These are phyloP conservation scores for Breynia disticha DNA, from an alignment of 441 rosid species.

Conservation along the genomic window DNA sequence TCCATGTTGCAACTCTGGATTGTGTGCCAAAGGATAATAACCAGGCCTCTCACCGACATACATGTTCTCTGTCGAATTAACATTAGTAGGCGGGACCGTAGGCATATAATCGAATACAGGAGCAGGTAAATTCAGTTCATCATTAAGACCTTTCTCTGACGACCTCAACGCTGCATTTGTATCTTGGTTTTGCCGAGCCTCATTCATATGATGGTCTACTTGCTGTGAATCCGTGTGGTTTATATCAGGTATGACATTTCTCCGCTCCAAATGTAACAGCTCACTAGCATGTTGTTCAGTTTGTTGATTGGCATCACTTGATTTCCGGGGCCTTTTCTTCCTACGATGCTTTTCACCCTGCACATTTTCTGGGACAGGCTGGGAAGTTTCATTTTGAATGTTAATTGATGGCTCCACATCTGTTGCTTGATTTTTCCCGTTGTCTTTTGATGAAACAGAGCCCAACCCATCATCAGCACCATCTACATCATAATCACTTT, in stretches of 20 bases:
- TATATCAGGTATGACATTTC: constrained; percentile 46
- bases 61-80: constrained; percentile 34
- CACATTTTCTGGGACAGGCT: constrained; percentile 23
- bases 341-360: constrained; percentile 30
- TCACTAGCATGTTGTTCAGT: constrained; percentile 24
- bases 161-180: constrained; percentile 19
- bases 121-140: constrained; percentile 20
- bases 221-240: constrained; percentile 32
- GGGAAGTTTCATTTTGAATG: constrained; percentile 13
- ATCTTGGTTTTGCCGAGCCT: constrained; percentile 22
- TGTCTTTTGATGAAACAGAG: constrained; percentile 75
- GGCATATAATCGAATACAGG: constrained; percentile 37
- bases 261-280: constrained; percentile 25
- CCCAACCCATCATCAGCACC: constrained; percentile 55
- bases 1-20: constrained; percentile 37
- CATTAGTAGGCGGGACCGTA: constrained; percentile 34
- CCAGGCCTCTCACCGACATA: constrained; percentile 44
- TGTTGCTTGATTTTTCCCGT: constrained; percentile 28
- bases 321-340: constrained; percentile 39
- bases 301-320: constrained; percentile 25
- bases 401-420: constrained; percentile 25
- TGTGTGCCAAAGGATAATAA: constrained; percentile 31
- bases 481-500: constrained; percentile 81
- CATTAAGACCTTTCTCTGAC: constrained; percentile 31
- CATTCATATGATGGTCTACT: constrained; percentile 31